Evolutionary conservation across 192 early-diverging fungal species (phyloP).

Genomic region (Rhizoclosmatium globosum): DNA sequence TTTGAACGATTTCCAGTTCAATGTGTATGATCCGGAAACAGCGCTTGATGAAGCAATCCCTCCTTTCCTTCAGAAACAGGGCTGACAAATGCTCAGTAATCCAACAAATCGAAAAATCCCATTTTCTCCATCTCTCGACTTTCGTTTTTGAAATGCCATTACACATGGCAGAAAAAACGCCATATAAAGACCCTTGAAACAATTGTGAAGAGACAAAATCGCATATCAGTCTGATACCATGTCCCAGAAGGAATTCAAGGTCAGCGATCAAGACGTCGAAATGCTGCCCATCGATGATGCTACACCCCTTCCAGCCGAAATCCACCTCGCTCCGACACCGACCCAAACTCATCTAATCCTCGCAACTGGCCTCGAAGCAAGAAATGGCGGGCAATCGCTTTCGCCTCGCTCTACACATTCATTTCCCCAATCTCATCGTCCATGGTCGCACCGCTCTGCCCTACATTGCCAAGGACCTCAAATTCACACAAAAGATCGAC

Average conservation of each 20-base stretch:
- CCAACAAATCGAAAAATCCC: neutral
- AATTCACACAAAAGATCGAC: conserved; percentile 39
- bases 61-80: neutral
- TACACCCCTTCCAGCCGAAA: neutral
- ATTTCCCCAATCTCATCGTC: conserved; percentile 58
- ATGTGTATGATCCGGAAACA: neutral
- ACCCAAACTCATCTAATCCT: conserved; percentile 16
- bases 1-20: neutral
- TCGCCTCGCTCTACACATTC: conserved; percentile 51
- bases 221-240: no score
- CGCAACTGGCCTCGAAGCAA: conserved; percentile 4
- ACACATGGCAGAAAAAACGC: neutral
- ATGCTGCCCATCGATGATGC: no score
- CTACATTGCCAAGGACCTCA: conserved; percentile 48
- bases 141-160: neutral
- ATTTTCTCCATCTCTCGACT: neutral
- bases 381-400: conserved; percentile 47
- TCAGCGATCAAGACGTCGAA: no score
- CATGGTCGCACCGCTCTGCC: conserved; percentile 59
- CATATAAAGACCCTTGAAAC: neutral
- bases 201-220: no score
- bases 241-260: no score
- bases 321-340: neutral
- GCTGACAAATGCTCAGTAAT: no score
- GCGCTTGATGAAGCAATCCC: neutral